phyloP scores from a whole-genome alignment of 2,329 filamentous ascomycete species.

The Penicillium janthinellum region DNA sequence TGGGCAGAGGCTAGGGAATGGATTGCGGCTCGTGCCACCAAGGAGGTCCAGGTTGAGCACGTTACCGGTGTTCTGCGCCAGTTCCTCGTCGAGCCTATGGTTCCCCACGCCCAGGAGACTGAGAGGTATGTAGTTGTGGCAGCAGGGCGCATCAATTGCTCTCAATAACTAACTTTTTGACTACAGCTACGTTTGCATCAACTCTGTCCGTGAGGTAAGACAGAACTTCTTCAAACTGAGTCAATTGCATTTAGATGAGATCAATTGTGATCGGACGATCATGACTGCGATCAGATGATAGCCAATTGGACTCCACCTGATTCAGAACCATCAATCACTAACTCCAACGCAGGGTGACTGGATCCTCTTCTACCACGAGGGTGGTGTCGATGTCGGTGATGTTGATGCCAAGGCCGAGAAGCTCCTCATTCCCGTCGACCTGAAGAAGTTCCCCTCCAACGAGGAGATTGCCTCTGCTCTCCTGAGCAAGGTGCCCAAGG shows the following conservation, averaged over 20 bases:
- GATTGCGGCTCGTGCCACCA: conserved; percentile 89
- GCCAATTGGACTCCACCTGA: not conserved
- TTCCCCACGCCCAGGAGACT: conserved; percentile 90
- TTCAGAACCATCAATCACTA: conserved; percentile 1
- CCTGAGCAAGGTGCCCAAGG: conserved; percentile 89
- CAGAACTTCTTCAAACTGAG: too few species aligned
- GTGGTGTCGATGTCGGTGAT: conserved; percentile 99
- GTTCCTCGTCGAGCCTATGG: conserved; percentile 98
- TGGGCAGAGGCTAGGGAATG: conserved; percentile 93
- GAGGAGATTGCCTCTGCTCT: conserved; percentile 83
- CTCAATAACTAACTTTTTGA: not conserved
- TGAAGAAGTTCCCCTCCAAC: conserved; percentile 92
- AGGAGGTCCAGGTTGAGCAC: conserved; percentile 90
- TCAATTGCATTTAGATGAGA: not conserved
- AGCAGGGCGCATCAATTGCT: not conserved
- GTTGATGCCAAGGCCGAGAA: conserved; percentile 99
- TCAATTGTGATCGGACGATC: not conserved
- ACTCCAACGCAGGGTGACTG: conserved; percentile 77
- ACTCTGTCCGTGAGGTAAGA: conserved; percentile 98
- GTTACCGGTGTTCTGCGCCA: conserved; percentile 85
- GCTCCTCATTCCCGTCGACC: conserved; percentile 94
- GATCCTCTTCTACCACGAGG: conserved; percentile 99
- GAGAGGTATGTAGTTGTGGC: conserved; percentile 57
- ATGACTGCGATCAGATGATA: not conserved
- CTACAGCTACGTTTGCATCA: conserved; percentile 95